Base-by-base conservation (phyloP, 2,329 filamentous ascomycete species). In the Aspergillus pseudonomiae region DNA sequence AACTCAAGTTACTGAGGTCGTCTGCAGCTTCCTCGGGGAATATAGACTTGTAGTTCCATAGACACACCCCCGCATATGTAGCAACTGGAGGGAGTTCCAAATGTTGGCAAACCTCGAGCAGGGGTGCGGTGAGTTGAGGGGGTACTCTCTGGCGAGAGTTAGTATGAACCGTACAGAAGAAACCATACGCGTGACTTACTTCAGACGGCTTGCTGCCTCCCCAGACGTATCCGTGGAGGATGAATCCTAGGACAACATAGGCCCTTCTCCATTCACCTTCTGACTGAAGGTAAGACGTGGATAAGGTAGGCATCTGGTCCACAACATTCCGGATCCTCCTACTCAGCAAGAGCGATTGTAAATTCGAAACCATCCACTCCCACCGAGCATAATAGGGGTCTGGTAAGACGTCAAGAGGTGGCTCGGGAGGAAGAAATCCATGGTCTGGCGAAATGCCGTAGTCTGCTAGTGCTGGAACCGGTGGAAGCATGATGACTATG, bases 11-110 rank as follows among this genome's bases (percentile, higher is more conserved):
- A 73, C 95, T 90, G 53, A 98, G 85, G 67, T 88, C 88, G 73
- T 96, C 92, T 62, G 95, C 88, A 41, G 87, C 86, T 77, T 97
- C 94, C 66, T 92, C 88, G 64, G 88, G 81, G 74, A 98, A 97
- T 60, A 98, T 86, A 0, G 94, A 92, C 78, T 94, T 94, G 84
- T 93, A 98, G 80, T 99, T 99, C 95, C 95, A 99, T 30, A 99
- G 84, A 68, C 92, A 94, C 4, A 97, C 84, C 9, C 91, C 92
- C 7, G 95, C 93, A 76, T 97, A 99, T 21, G 94, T 97, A 55
- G 94, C 95, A 32, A 99, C 94, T 1, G 94, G 92, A 7, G 92
- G 94, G 30, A 99, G 84, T 73, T 98, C 92, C 21, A 99, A 86
- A 65, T 88, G 88, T 52, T 86, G 83, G 70, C 92, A 94, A 54